Percentiles rank a stretch among this genome's conserved stretches.
Evolutionary conservation across 1,139 yeast species (phyloP).

Genomic region (Hanseniaspora sp.): DNA sequence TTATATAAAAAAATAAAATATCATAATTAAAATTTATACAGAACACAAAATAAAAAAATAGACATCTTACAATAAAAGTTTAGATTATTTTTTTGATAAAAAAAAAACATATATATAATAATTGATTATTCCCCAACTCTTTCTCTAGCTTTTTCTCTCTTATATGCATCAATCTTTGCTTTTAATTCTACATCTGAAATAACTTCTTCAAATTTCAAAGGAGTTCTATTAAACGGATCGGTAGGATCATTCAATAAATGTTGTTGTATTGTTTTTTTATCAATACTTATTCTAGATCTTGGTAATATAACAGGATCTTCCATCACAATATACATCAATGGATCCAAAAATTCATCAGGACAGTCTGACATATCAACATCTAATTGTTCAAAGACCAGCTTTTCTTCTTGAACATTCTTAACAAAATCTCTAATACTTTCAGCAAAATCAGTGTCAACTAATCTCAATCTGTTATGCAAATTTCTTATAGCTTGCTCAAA

Average conservation of each 20-base stretch:
- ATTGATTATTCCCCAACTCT: background rate
- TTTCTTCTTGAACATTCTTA: constrained; percentile 48
- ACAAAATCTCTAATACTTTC: constrained; percentile 46
- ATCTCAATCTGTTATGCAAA: constrained; percentile 41
- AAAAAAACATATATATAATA: background rate
- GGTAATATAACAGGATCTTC: constrained; percentile 92
- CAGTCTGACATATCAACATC: constrained; percentile 83
- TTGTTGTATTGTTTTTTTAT: constrained; percentile 81
- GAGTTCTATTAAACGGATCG: constrained; percentile 93
- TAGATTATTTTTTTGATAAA: background rate
- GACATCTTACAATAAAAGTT: no score
- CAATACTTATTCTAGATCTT: constrained; percentile 70
- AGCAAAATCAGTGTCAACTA: constrained; percentile 46
- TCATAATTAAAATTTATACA: constrained; percentile 15
- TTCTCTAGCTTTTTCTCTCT: constrained; percentile 31
- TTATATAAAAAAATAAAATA: constrained; percentile 9
- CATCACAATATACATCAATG: constrained; percentile 91
- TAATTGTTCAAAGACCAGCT: constrained; percentile 60
- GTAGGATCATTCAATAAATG: constrained; percentile 89
- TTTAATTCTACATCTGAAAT: constrained; percentile 61
- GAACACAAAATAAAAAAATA: constrained; percentile 11
- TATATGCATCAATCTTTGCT: constrained; percentile 50
- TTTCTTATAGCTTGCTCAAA: constrained; percentile 64
- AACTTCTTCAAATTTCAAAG: constrained; percentile 80
- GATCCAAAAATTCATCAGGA: constrained; percentile 95